Evolutionary conservation across 2,329 filamentous ascomycete genomes (phyloP).

Genomic region (Alternaria ethzedia): DNA sequence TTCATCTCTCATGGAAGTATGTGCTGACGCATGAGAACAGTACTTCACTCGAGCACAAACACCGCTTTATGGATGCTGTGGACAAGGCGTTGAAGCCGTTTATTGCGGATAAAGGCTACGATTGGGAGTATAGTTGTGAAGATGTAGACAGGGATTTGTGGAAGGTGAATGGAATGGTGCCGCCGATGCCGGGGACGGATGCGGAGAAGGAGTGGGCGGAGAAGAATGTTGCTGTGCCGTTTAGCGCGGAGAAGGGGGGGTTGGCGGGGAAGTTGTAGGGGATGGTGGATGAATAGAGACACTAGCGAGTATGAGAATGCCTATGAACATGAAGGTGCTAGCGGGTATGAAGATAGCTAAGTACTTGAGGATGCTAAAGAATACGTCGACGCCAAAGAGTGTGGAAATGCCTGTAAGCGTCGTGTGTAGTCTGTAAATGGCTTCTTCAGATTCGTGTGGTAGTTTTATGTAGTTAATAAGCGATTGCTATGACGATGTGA

Average conservation of each 20-base stretch:
- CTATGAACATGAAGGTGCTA: too few species aligned
- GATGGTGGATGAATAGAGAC: too few species aligned
- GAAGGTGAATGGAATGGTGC: constrained; percentile 52
- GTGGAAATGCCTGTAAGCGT: too few species aligned
- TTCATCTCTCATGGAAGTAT: too few species aligned
- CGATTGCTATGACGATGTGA: too few species aligned
- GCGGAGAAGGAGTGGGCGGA: constrained; percentile 45
- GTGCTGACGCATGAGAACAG: neutral
- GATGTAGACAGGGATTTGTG: constrained; percentile 55
- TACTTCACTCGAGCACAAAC: neutral
- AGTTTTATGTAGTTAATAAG: too few species aligned
- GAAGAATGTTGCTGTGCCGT: constrained; percentile 28
- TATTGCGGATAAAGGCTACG: constrained; percentile 51
- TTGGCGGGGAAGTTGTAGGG: neutral
- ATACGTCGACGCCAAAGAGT: too few species aligned
- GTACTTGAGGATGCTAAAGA: too few species aligned
- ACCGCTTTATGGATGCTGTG: constrained; percentile 28
- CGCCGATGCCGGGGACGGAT: constrained; percentile 46
- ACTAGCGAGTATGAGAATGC: too few species aligned
- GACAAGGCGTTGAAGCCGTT: constrained; percentile 49
- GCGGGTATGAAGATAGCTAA: too few species aligned
- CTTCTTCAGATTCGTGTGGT: too few species aligned
- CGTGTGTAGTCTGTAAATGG: too few species aligned
- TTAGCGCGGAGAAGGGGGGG: constrained; percentile 23
- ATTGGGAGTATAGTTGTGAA: constrained; percentile 54